A percentile compares a stretch with the other conserved stretches of the same genome.
Conservation (phyloP, 2,329 filamentous ascomycete genomes). For the Trichoderma sp. region DNA sequence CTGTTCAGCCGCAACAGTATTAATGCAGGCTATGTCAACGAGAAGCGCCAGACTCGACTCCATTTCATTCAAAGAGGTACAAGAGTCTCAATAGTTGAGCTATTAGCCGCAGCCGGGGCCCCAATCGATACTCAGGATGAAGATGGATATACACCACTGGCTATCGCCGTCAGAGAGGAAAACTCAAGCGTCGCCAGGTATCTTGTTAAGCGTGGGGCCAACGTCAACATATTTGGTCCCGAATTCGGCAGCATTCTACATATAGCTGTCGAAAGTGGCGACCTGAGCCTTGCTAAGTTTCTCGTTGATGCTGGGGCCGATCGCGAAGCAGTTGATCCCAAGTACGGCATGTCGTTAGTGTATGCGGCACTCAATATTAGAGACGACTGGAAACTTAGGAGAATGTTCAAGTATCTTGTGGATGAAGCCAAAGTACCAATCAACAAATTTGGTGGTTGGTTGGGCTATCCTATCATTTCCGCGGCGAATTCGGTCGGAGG, state of each 20-base stretch:
- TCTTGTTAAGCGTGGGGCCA: neutral
- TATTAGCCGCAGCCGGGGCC: neutral
- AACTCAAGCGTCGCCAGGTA: neutral
- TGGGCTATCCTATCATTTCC: neutral
- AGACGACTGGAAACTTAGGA: too few species aligned
- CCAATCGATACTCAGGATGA: neutral
- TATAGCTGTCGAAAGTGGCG: neutral
- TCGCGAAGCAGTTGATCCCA: neutral
- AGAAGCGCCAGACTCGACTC: neutral
- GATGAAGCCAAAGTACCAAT: neutral
- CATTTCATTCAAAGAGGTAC: neutral
- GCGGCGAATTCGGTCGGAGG: neutral
- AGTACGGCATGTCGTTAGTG: neutral
- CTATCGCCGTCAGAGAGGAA: neutral
- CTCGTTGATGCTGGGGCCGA: neutral
- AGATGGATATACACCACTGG: neutral
- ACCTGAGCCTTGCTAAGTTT: neutral
- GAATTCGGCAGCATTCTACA: neutral
- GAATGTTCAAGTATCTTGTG: neutral
- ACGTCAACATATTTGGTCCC: neutral
- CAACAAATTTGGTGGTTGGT: neutral
- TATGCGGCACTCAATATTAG: neutral
- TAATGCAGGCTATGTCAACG: neutral
- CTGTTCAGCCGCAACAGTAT: neutral
- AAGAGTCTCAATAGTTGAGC: neutral